These are phyloP conservation scores for Lasiodiplodia sp. DNA, from an alignment of 2,329 filamentous ascomycete genomes.

Conservation along the genomic window DNA sequence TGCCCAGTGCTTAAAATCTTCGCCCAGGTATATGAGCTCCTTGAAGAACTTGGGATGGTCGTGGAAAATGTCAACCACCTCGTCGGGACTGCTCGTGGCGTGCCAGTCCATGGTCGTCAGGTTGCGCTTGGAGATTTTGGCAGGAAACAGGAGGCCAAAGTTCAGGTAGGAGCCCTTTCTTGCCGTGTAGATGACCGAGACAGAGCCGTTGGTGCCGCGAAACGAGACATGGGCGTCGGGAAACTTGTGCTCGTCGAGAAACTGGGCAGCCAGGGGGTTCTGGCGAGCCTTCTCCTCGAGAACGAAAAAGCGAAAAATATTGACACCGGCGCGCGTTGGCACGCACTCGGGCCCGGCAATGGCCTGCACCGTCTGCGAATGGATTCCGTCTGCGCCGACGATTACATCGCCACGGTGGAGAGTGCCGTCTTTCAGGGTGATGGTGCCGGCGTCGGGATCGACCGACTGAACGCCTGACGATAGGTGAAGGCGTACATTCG, in stretches of 20 bases:
- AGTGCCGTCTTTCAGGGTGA: slow-evolving; percentile 8
- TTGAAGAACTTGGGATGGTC: slow-evolving; percentile 23
- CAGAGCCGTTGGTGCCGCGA: slow-evolving; percentile 15
- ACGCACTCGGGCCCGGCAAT: slow-evolving; percentile 22
- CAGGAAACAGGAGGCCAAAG: slow-evolving; percentile 24
- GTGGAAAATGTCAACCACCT: slow-evolving; percentile 19
- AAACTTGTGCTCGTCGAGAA: slow-evolving; percentile 6
- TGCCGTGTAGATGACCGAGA: slow-evolving; percentile 18
- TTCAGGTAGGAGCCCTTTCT: slow-evolving; percentile 16
- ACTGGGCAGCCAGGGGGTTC: slow-evolving; percentile 9
- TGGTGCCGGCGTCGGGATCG: slow-evolving; percentile 15
- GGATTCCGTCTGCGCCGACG: slow-evolving; percentile 25
- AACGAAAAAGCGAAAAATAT: slow-evolving; percentile 27
- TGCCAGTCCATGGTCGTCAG: slow-evolving; percentile 22
- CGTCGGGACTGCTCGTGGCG: slow-evolving; percentile 12
- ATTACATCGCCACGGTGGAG: slow-evolving; percentile 7
- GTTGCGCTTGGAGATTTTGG: slow-evolving; percentile 11
- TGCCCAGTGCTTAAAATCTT: slow-evolving; percentile 27
- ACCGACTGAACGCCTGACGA: slow-evolving; percentile 10
- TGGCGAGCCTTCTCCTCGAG: slow-evolving; percentile 10
- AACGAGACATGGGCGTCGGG: slow-evolving; percentile 6
- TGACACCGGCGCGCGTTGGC: slow-evolving; percentile 10
- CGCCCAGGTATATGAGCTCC: slow-evolving; percentile 15
- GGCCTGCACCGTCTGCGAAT: slow-evolving; percentile 21
- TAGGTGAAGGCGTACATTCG: slow-evolving; percentile 15